Evolutionary conservation across 257 asterid species (phyloP).

Genomic region (Nyctanthes arbortristis): DNA sequence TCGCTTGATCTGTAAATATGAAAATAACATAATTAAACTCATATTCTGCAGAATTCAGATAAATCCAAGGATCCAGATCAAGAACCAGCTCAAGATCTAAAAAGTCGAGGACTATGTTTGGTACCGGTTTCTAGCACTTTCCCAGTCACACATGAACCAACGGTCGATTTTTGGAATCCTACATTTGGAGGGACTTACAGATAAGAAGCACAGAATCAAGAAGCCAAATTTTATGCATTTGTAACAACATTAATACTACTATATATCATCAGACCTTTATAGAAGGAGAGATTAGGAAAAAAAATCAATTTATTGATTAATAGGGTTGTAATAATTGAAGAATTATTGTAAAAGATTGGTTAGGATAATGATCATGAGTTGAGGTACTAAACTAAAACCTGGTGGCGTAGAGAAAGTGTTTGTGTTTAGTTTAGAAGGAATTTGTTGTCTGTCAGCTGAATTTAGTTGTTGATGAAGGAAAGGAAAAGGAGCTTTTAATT

Average conservation of each 20-base stretch:
- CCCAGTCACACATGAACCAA: conserved; percentile 75
- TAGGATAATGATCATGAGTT: conserved; percentile 28
- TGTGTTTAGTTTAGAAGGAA: conserved; percentile 24
- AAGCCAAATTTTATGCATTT: conserved; percentile 1
- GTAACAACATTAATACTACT: background rate
- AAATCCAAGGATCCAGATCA: conserved; percentile 63
- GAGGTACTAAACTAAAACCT: conserved; percentile 23
- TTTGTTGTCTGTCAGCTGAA: conserved; percentile 52
- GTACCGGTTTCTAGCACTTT: conserved; percentile 90
- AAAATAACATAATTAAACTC: too few relatives aligned
- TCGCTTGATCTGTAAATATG: too few relatives aligned
- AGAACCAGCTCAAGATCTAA: conserved; percentile 63
- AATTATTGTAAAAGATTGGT: conserved; percentile 45
- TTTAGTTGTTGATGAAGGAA: conserved; percentile 28
- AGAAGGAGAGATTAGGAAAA: conserved; percentile 16
- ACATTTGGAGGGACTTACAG: conserved; percentile 85
- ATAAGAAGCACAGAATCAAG: conserved; percentile 23
- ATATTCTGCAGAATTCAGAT: conserved; percentile 41
- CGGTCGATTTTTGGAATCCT: conserved; percentile 86
- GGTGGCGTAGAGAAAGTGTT: conserved; percentile 6
- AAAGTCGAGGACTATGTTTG: conserved; percentile 83
- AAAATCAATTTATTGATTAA: conserved; percentile 18
- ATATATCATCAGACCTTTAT: conserved; percentile 30
- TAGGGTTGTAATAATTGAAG: conserved; percentile 56
- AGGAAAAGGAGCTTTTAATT: conserved; percentile 57